Base-by-base conservation (phyloP, 2,329 filamentous ascomycete species). In the Talaromyces sp. region DNA sequence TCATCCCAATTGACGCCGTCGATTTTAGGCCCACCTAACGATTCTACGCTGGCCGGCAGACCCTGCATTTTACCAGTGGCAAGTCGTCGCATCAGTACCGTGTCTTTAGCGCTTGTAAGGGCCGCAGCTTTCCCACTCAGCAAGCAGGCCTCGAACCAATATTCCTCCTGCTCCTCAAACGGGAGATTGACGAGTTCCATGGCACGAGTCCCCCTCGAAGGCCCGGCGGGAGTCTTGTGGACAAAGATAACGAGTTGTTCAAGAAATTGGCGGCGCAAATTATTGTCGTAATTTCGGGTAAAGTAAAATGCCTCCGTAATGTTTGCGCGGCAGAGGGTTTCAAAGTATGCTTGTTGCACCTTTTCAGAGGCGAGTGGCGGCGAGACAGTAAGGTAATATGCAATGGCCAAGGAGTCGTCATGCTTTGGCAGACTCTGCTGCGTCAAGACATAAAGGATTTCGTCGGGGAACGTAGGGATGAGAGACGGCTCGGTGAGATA, bases 401-500 rank as follows among this genome's bases (percentile, higher is more conserved):
- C 88, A 31, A 95, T 82, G 0, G 90, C 84, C 2, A 93, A 81
- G 30, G 79, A 82, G 68, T 85, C 84, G 70, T 91, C 87, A 61
- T 81, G 79, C 55, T 82, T 78, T 50, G 81, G 78, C 42, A 86
- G 81, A 65, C 87, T 83, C 2, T 74, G 65, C 42, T 84, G 82
- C 57, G 91, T 85, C 4, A 95, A 83, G 4, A 84, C 83, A 30
- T 84, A 83, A 67, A 95, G 82, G 58, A 96, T 93, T 64, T 96
- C 90, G 75, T 95, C 91, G 61, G 90, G 85, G 69, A 95, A 96
- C 59, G 92, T 92, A 40, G 90, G 87, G 23, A 89, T 87, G 4
- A 96, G 82, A 1, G 89, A 91, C 0, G 92, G 91, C 68, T 95
- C 89, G 4, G 90, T 88, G 14, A 96, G 84, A 71, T 89, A 87